A percentile compares a stretch with the other conserved stretches of the same genome.
These are phyloP conservation scores for Parasarocladium wereldwijsianum DNA, from an alignment of 2,329 filamentous ascomycete genomes.

Conservation along the genomic window DNA sequence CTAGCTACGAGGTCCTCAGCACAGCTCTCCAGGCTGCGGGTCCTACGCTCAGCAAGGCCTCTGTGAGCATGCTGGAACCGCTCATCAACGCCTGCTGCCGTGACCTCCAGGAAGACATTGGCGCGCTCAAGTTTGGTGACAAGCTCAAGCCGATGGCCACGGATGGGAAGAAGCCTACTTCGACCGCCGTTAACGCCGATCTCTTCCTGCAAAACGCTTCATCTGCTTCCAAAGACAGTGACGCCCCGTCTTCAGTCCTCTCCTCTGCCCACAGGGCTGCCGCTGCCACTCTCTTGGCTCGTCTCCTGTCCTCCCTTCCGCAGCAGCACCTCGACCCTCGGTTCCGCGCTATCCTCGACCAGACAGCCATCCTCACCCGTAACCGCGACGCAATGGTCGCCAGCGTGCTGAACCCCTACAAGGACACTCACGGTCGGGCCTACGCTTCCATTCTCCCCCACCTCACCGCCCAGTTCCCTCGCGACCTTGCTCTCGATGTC, in stretches of 20 bases:
- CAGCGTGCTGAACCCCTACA: conserved; percentile 66
- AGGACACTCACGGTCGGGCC: conserved; percentile 45
- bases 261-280: conserved; percentile 33
- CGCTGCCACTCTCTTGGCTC: conserved; percentile 46
- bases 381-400: conserved; percentile 62
- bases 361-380: conserved; percentile 58
- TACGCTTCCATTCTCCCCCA: conserved; percentile 70
- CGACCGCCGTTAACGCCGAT: conserved; percentile 49
- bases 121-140: conserved; percentile 26
- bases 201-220: conserved; percentile 42
- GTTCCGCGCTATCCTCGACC: conserved; percentile 62
- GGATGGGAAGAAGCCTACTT: conserved; percentile 23
- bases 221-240: conserved; percentile 15
- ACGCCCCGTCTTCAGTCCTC: conserved; percentile 19
- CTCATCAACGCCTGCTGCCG: conserved; percentile 57
- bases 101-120: conserved; percentile 49
- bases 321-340: conserved; percentile 55
- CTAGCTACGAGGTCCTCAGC: conserved; percentile 44
- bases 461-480: conserved; percentile 49
- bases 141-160: conserved; percentile 16
- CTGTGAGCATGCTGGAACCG: conserved; percentile 45
- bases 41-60: conserved; percentile 49
- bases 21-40: conserved; percentile 48
- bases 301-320: conserved; percentile 47
- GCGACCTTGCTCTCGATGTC: conserved; percentile 54